Evolutionary conservation across 2,329 filamentous ascomycete species (phyloP), one percentile per base, ranked within the genome.

Genomic region (Metarhizium album): DNA sequence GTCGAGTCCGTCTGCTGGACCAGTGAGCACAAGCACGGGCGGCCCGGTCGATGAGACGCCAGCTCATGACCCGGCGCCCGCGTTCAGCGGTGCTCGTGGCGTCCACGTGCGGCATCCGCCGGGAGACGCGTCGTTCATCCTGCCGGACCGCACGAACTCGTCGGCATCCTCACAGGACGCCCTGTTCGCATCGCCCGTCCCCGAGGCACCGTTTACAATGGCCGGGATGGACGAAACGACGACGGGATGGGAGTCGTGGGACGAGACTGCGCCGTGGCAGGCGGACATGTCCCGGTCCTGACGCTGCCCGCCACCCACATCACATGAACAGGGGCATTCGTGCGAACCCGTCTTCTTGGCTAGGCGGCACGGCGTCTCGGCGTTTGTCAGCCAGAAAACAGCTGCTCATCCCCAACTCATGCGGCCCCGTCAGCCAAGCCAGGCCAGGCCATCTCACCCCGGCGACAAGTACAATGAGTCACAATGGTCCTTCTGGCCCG

Each of bases 71-170:
- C 35, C 16, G 31, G 4, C 18, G 14, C 27, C 45, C 3, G 22
- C 40, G 31, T 20, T 51, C 24, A 46, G 23, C 11, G 35, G 29
- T 9, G 46, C 29, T 11, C 33, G 14, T n/a, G 46, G 46, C 11
- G n/a, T 48, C 35, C 22, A 40, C 16, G 6, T 49, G 24, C 47
- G 23, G 22, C 29, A 42, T 13, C 24, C 46, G 22, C 16, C n/a
- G 11, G 20, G 23, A 7, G 46, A 52, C 24, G 29, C 40, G 3
- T 47, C 52, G 5, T 54, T 55, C 45, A 45, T 57, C 18, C 53
- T 68, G 3, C 63, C 64, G 3, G 64, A 67, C 49, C 62, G 65
- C 9, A 67, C 64, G 38, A 61, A 47, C 38, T 65, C 65, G 2
- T 67, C 65, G 1, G 59, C 61, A 8, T 66, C 65, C 1, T 67